Conservation (phyloP, 306 rosid species). For the Malus asiatica region DNA sequence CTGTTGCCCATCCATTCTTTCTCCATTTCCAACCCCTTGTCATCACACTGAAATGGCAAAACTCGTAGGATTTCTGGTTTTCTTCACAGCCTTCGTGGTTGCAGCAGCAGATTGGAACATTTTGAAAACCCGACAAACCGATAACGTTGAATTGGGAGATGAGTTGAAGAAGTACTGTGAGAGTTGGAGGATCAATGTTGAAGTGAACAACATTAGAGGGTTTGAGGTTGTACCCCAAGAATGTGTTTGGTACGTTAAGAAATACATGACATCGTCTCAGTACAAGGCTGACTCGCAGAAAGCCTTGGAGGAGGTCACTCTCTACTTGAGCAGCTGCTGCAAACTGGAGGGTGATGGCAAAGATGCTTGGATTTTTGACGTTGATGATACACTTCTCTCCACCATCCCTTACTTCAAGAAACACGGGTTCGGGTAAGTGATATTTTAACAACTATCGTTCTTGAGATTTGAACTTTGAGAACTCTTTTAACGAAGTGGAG, state of each 20-base stretch:
- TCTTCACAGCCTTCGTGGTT: constrained; percentile 23
- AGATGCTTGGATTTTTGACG: constrained; percentile 69
- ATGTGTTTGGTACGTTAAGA: constrained; percentile 43
- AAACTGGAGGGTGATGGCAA: constrained; percentile 47
- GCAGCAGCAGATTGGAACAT: constrained; percentile 54
- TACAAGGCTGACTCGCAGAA: constrained; percentile 39
- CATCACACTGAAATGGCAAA: constrained; percentile 28
- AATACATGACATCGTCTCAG: constrained; percentile 48
- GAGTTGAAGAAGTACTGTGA: constrained; percentile 58
- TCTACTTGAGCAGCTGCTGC: constrained; percentile 31
- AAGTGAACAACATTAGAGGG: constrained; percentile 40
- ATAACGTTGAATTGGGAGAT: constrained; percentile 12
- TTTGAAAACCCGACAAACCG: constrained; percentile 17
- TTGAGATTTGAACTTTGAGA: not conserved
- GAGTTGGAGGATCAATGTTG: constrained; percentile 69
- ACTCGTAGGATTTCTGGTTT: constrained; percentile 21
- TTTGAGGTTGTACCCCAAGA: constrained; percentile 58
- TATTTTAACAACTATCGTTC: not conserved
- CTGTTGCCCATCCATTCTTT: not conserved
- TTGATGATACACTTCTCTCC: constrained; percentile 71
- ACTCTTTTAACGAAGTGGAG: not conserved
- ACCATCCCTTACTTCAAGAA: constrained; percentile 54
- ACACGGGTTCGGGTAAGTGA: constrained; percentile 45
- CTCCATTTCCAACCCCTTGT: not conserved
- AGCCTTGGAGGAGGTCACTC: constrained; percentile 39